These are phyloP conservation scores for Neospora caninum DNA, from an alignment of 169 alveolate species.

Conservation along the genomic window DNA sequence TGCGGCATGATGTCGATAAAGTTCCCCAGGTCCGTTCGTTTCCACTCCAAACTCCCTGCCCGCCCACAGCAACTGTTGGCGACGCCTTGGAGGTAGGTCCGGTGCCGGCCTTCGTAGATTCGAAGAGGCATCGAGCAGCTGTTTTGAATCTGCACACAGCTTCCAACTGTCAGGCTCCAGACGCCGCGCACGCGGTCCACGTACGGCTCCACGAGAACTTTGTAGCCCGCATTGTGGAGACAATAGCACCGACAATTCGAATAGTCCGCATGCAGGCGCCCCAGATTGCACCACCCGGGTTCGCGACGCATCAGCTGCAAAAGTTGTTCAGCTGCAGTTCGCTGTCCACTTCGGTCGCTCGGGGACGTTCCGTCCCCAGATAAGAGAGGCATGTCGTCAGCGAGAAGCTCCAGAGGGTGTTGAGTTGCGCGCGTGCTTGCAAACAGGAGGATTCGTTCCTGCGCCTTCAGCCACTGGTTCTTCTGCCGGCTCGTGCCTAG, in stretches of 20 bases:
- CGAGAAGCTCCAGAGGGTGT: constrained; percentile 54
- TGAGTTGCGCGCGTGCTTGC: constrained; percentile 53
- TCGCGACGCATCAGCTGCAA: constrained; percentile 57
- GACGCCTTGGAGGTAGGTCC: constrained; percentile 68
- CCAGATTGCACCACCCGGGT: constrained; percentile 66
- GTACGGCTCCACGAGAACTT: constrained; percentile 76
- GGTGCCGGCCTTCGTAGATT: constrained; percentile 72
- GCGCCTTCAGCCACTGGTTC: constrained; percentile 50
- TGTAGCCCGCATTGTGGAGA: constrained; percentile 70
- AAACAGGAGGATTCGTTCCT: constrained; percentile 49
- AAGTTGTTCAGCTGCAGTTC: constrained; percentile 33
- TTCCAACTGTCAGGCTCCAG: constrained; percentile 78
- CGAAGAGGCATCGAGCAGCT: constrained; percentile 73
- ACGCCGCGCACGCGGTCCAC: constrained; percentile 69
- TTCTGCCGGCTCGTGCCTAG: constrained; percentile 40
- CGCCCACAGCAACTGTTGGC: constrained; percentile 51
- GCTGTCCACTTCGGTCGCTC: background rate
- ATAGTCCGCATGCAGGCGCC: constrained; percentile 66
- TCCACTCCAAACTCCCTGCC: background rate
- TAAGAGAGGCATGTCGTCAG: constrained; percentile 60
- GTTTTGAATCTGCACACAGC: constrained; percentile 76
- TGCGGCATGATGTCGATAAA: constrained; percentile 59
- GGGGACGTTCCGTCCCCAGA: constrained; percentile 7
- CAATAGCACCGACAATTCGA: constrained; percentile 61
- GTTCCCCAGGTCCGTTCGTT: constrained; percentile 31